Conservation (phyloP, 2,329 filamentous ascomycete species). For the Aspergillus flavus region DNA sequence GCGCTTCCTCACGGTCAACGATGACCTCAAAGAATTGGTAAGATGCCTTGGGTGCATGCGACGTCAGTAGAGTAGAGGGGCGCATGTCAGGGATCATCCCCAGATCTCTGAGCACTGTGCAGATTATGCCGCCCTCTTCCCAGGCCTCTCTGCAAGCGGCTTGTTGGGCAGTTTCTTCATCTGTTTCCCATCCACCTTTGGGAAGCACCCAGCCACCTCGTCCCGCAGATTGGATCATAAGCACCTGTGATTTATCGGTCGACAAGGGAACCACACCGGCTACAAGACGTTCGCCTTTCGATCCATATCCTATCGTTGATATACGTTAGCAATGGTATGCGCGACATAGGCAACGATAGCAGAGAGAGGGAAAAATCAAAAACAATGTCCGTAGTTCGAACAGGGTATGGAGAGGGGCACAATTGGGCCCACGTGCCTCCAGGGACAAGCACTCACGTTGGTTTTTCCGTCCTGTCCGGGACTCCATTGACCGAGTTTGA, state of each 20-base stretch:
- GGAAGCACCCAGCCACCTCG: slow-evolving; percentile 94
- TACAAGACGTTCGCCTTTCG: slow-evolving; percentile 90
- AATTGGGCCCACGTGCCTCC: slow-evolving; percentile 26
- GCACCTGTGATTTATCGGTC: slow-evolving; percentile 79
- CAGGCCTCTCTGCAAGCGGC: slow-evolving; percentile 88
- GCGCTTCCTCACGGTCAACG: slow-evolving; percentile 80
- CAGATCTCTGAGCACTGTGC: slow-evolving; percentile 81
- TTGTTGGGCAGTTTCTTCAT: slow-evolving; percentile 84
- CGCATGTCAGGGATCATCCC: slow-evolving; percentile 84
- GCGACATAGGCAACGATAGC: neutral
- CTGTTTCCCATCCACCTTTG: slow-evolving; percentile 96
- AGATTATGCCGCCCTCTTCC: slow-evolving; percentile 94
- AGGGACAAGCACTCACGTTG: slow-evolving; percentile 46
- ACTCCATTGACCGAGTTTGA: slow-evolving; percentile 49
- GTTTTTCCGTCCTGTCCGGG: slow-evolving; percentile 51
- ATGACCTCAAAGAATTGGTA: slow-evolving; percentile 72
- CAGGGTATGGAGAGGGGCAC: neutral
- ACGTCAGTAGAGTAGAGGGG: slow-evolving; percentile 53
- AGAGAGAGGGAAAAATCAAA: neutral
- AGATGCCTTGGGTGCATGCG: slow-evolving; percentile 66
- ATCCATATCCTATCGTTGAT: slow-evolving; percentile 72
- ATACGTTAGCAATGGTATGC: slow-evolving; percentile 23
- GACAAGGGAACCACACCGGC: slow-evolving; percentile 92
- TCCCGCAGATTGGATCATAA: slow-evolving; percentile 90
- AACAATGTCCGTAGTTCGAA: neutral